Evolutionary conservation across 495 filamentous ascomycete species (phyloP).

Genomic region (Lophiostoma macrostomum): DNA sequence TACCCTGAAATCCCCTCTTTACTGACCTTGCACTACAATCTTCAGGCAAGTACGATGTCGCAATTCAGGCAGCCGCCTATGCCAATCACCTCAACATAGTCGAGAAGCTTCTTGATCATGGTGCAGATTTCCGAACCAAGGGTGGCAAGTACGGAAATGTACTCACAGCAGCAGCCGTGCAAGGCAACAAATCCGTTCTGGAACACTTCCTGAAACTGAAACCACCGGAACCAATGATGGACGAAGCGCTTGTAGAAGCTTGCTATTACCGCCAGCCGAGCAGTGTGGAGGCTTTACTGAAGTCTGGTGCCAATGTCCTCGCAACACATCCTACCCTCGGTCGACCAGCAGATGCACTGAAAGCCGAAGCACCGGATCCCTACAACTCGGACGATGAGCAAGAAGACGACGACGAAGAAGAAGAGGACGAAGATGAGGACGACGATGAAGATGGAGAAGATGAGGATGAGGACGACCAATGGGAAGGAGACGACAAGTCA

Average conservation of each 20-base stretch:
- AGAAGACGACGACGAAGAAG: constrained; percentile 5
- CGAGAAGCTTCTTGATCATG: constrained; percentile 24
- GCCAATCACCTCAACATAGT: constrained; percentile 27
- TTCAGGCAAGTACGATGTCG: too few species aligned
- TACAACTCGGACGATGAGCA: constrained; percentile 22
- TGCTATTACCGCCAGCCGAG: constrained; percentile 2
- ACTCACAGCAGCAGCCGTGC: constrained; percentile 7
- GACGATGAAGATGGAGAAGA: constrained; percentile 16
- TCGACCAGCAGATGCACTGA: constrained; percentile 5
- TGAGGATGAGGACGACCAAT: constrained; percentile 3
- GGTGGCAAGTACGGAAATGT: constrained; percentile 15
- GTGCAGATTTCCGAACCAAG: constrained; percentile 23
- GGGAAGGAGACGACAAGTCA: constrained; percentile 1
- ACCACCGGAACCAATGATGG: constrained; percentile 16
- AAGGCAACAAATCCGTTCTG: constrained; percentile 8
- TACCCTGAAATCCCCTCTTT: too few species aligned
- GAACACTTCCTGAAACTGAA: constrained; percentile 1
- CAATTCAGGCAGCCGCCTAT: constrained; percentile 39
- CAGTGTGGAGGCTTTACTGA: constrained; percentile 16
- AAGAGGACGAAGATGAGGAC: constrained; percentile 11
- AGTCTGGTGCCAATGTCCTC: constrained; percentile 21
- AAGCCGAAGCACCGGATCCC: not conserved
- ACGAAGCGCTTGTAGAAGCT: constrained; percentile 21
- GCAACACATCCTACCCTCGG: constrained; percentile 15
- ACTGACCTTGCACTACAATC: too few species aligned